Base-by-base conservation (phyloP, 192 early-diverging fungal genomes). In the Umbelopsis vinacea region DNA sequence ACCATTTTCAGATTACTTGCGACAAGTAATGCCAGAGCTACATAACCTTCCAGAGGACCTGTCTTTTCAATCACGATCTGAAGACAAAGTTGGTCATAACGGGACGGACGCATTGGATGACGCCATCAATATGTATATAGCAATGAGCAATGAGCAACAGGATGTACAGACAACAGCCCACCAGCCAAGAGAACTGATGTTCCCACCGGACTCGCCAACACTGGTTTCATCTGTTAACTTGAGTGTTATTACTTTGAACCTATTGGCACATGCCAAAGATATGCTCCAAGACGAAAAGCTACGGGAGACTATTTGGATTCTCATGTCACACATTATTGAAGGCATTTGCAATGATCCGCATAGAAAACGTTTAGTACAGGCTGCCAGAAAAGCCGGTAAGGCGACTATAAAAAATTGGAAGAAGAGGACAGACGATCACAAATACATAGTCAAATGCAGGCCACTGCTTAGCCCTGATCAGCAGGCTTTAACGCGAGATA, bases 361-460 rank as follows among this genome's bases (percentile, higher is more conserved):
- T 11, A 22, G 57, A 63, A 38, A 38, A n/a, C 57, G 57, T 5
- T 37, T 63, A 6, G 15, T 63, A 17, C 57, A 63, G 33, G 57
- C 57, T 29, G 57, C 57, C 33, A 35, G 33, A 14, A 63, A 63
- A 4, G 57, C 57, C 35, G 57, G 57, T n/a, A 63, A 63, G 33
- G 57, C 57, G 15, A 63, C 24, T 14, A 63, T 63, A 35, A 63
- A 63, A 17, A 63, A 63, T 19, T 63, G 57, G 57, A 63, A 63
- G 33, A 63, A 63, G 26, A 29, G 33, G 33, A 38, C 26, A n/a
- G 57, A 35, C 17, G 14, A 35, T 50, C 48, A 21, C 2, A 63
- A 63, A 19, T 33, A 37, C 33, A 29, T 63, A 10, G 33, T 63
- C 11, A 26, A 29, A 11, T 63, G 57, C 14, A 0, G 57, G n/a